Conservation (phyloP, 2,329 filamentous ascomycete genomes). For the Fonsecaea pugnacius region DNA sequence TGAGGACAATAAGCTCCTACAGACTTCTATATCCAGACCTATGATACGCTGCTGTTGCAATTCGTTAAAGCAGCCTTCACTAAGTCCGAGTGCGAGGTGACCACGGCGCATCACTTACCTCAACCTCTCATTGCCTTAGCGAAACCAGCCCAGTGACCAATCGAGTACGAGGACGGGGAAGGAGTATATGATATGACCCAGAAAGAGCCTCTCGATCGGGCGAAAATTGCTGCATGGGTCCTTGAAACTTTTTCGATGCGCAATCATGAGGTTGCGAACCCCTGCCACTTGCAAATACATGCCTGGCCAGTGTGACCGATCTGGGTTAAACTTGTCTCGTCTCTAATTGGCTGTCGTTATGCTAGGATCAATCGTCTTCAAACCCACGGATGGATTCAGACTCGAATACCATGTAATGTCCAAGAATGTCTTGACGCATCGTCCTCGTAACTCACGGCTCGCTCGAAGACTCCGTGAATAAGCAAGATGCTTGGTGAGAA, state of each 20-base stretch:
- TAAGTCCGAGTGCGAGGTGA: background rate
- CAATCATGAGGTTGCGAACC: background rate
- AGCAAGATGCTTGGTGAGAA: background rate
- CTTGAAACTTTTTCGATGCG: background rate
- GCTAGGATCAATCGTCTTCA: background rate
- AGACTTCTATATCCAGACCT: background rate
- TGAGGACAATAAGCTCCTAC: background rate
- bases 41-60: background rate
- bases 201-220: background rate
- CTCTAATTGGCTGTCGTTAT: constrained; percentile 7
- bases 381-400: background rate
- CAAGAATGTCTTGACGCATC: background rate
- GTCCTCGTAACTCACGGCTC: constrained; percentile 2
- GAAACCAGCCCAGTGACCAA: background rate
- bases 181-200: background rate
- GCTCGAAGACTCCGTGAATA: background rate
- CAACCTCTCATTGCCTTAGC: background rate
- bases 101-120: background rate
- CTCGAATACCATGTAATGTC: background rate
- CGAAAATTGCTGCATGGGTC: background rate
- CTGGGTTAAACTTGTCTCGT: constrained; percentile 13
- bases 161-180: background rate
- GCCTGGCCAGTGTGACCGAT: background rate
- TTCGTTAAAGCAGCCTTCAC: background rate
- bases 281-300: background rate